Evolutionary conservation across 345 rosid species (phyloP).

Genomic region (Carallia pectinifolia): DNA sequence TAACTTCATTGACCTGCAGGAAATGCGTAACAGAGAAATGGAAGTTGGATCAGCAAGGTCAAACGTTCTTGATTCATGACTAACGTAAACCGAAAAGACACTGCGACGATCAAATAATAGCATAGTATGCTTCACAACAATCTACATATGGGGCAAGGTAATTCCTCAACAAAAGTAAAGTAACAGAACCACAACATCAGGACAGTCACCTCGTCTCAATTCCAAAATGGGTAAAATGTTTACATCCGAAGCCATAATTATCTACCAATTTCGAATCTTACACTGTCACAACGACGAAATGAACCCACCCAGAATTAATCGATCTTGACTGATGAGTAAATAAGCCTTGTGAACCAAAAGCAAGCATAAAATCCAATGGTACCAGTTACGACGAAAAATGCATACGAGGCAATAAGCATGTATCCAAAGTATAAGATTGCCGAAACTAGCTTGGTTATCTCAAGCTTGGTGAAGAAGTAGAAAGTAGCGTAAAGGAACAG

Average conservation of each 20-base stretch:
- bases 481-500: constrained; percentile 40
- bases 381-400: constrained; percentile 40
- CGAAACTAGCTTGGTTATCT: constrained; percentile 39
- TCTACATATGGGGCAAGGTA: not conserved
- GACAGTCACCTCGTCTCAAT: not conserved
- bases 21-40: no score
- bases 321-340: constrained; percentile 43
- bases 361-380: constrained; percentile 43
- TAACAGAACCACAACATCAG: not conserved
- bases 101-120: not conserved
- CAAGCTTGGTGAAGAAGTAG: constrained; percentile 45
- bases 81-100: no score
- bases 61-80: no score
- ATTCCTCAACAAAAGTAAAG: not conserved
- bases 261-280: not conserved
- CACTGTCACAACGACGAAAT: not conserved
- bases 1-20: no score
- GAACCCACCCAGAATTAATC: constrained; percentile 15
- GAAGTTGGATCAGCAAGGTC: no score
- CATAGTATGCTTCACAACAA: not conserved
- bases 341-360: constrained; percentile 40
- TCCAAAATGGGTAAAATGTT: not conserved
- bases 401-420: constrained; percentile 40
- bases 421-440: constrained; percentile 41
- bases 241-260: constrained; percentile 2